phyloP scores from a whole-genome alignment of 31 red algal species.

The Bonnemaisonia californica region DNA sequence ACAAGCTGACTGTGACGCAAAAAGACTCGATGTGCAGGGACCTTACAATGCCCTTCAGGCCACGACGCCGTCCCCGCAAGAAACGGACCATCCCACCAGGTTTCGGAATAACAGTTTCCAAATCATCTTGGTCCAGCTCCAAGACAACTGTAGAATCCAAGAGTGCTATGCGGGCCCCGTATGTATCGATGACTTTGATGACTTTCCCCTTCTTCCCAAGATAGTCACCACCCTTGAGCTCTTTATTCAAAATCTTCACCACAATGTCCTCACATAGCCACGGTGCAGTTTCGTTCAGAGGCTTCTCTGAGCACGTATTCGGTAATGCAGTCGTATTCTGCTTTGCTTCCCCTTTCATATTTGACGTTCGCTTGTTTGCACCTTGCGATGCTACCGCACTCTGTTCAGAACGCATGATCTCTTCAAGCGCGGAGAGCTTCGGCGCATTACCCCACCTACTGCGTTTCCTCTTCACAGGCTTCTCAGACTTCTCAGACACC shows the following conservation, averaged over 20 bases:
- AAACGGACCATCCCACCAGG: slow-evolving; percentile 51
- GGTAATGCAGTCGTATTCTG: too few relatives aligned
- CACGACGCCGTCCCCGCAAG: slow-evolving; percentile 25
- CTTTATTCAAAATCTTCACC: slow-evolving; percentile 56
- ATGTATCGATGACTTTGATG: slow-evolving; percentile 52
- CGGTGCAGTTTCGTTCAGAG: background rate
- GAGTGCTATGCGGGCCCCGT: slow-evolving; percentile 45
- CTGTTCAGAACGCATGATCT: slow-evolving; percentile 27
- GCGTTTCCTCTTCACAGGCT: background rate
- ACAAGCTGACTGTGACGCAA: slow-evolving; percentile 30
- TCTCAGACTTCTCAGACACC: too few relatives aligned
- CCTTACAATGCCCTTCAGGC: slow-evolving; percentile 37
- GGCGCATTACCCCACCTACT: slow-evolving; percentile 13
- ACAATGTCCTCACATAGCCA: slow-evolving; percentile 55
- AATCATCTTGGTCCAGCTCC: slow-evolving; percentile 82
- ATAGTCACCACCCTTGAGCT: slow-evolving; percentile 37
- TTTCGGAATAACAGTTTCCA: slow-evolving; percentile 84
- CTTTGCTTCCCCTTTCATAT: background rate
- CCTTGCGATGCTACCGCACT: background rate
- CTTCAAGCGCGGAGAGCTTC: slow-evolving; percentile 41
- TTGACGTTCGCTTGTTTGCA: background rate
- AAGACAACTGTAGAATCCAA: slow-evolving; percentile 44
- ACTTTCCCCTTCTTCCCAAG: slow-evolving; percentile 57
- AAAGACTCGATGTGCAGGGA: slow-evolving; percentile 57
- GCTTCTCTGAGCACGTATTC: too few relatives aligned